phyloP scores from a whole-genome alignment of 495 filamentous ascomycete species.

The Penicillium antarcticum region DNA sequence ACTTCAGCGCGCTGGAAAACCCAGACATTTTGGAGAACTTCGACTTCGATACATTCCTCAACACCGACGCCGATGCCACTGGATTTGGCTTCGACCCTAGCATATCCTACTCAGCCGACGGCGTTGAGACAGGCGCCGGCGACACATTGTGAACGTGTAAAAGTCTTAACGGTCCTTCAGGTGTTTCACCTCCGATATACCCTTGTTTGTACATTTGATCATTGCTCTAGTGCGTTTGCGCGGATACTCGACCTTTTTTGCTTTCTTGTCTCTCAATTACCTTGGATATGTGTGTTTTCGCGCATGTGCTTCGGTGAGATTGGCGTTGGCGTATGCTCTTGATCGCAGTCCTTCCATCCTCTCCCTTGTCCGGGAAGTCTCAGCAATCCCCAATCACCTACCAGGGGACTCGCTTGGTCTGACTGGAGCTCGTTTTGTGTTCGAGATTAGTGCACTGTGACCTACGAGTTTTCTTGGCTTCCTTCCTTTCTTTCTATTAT shows the following conservation, averaged over 20 bases:
- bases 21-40: constrained; percentile 83
- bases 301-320: constrained; percentile 29
- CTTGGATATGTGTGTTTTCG: constrained; percentile 31
- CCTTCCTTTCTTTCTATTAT: constrained; percentile 27
- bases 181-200: constrained; percentile 43
- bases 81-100: constrained; percentile 53
- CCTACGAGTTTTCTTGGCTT: constrained; percentile 31
- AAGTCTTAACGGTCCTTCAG: constrained; percentile 37
- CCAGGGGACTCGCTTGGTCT: constrained; percentile 6
- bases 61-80: constrained; percentile 52
- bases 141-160: constrained; percentile 42
- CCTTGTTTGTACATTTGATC: constrained; percentile 47
- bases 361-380: constrained; percentile 13
- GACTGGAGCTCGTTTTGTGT: constrained; percentile 23
- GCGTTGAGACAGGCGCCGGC: constrained; percentile 50
- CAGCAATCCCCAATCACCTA: constrained; percentile 1
- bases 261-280: constrained; percentile 21
- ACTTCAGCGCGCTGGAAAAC: constrained; percentile 59
- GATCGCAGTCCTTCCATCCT: constrained; percentile 30
- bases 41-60: constrained; percentile 94
- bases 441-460: constrained; percentile 35
- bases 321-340: constrained; percentile 42
- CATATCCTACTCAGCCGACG: constrained; percentile 39
- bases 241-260: constrained; percentile 21
- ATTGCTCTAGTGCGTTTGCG: constrained; percentile 22